A percentile compares a stretch with the other conserved stretches of the same genome.
These are phyloP conservation scores for Globomyces sp. DNA, from an alignment of 371 early-diverging fungal species.

Conservation along the genomic window DNA sequence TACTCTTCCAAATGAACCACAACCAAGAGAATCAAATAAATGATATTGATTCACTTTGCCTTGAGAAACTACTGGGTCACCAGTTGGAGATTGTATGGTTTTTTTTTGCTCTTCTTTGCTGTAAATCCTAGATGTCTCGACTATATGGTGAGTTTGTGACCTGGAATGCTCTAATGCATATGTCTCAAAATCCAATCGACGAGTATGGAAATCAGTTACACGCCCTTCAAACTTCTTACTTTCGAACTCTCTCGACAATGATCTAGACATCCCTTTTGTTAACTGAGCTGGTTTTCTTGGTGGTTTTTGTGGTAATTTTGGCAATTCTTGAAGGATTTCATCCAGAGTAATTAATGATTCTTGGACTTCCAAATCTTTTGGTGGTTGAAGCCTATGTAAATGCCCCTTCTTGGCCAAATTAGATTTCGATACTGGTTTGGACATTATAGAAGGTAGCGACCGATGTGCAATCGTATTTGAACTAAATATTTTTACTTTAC, in stretches of 20 bases:
- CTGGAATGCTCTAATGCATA: not conserved
- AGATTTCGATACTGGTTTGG: no score
- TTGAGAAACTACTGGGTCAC: conserved; percentile 34
- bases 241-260: conserved; percentile 10
- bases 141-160: conserved; percentile 4
- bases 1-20: conserved; percentile 52
- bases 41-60: conserved; percentile 59
- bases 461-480: no score
- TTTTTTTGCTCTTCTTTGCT: not conserved
- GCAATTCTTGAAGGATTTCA: not conserved
- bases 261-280: conserved; percentile 1
- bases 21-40: conserved; percentile 49
- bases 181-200: no score
- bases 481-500: no score
- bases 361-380: no score
- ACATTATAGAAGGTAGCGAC: no score
- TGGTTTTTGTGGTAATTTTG: not conserved
- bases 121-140: conserved; percentile 9
- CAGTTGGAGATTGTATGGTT: conserved; percentile 5
- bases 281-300: not conserved
- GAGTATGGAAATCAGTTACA: not conserved
- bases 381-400: no score
- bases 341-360: not conserved
- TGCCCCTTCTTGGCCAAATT: no score
- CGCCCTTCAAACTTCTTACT: not conserved